Evolutionary conservation across 129 eudicot species (phyloP).

Genomic region (Artemisia annua): DNA sequence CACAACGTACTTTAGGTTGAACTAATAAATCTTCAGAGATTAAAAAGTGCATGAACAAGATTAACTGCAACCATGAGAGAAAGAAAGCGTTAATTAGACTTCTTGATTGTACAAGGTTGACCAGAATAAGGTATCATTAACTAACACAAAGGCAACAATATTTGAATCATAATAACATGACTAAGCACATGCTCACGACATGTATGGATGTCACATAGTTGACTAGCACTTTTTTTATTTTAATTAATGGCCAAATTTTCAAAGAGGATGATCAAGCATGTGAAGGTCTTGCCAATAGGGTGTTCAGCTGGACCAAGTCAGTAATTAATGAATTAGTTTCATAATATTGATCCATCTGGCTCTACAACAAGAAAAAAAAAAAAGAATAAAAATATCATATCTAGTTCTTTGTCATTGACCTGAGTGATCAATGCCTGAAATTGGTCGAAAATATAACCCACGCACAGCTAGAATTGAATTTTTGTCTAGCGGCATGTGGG

Average conservation of each 20-base stretch:
- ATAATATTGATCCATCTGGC: no score
- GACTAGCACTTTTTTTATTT: background rate
- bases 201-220: slow-evolving; percentile 15
- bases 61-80: background rate
- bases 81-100: background rate
- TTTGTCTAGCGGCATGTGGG: no score
- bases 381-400: no score
- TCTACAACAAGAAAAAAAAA: no score
- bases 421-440: no score
- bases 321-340: no score
- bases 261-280: background rate
- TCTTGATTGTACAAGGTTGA: slow-evolving; percentile 12
- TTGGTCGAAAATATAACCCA: no score
- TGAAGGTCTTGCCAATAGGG: no score
- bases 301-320: no score
- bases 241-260: background rate
- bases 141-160: background rate
- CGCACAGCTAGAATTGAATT: no score
- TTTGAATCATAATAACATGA: background rate
- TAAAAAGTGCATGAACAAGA: background rate
- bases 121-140: background rate
- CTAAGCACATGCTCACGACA: slow-evolving; percentile 9
- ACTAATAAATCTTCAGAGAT: background rate
- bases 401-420: no score
- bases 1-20: background rate